Conservation (phyloP, 495 filamentous ascomycete genomes). For the Podospora australis region DNA sequence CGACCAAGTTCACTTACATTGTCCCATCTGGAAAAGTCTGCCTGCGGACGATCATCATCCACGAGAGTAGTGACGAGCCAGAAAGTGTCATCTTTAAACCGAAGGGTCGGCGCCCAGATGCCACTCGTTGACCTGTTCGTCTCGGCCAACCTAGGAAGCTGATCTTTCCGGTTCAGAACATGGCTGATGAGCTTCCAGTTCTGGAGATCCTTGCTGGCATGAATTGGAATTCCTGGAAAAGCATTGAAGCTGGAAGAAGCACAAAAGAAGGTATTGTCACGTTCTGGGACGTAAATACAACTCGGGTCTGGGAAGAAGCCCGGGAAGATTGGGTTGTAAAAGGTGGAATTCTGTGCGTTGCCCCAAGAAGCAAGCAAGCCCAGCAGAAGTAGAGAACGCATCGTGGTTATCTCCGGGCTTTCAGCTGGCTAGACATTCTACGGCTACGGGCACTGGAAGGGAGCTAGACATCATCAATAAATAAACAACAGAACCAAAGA, state of each 20-base stretch:
- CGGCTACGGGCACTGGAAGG: too few species aligned
- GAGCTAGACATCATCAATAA: neutral
- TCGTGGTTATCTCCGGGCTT: too few species aligned
- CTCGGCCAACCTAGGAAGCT: slow-evolving; percentile 36
- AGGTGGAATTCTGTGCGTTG: slow-evolving; percentile 25
- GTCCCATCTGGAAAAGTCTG: slow-evolving; percentile 35
- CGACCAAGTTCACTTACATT: slow-evolving; percentile 23
- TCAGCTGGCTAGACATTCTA: too few species aligned
- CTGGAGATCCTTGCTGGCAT: slow-evolving; percentile 45
- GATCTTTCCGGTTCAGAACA: slow-evolving; percentile 33
- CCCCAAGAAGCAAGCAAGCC: slow-evolving; percentile 7
- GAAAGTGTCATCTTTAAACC: slow-evolving; percentile 32
- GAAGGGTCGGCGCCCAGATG: slow-evolving; percentile 38
- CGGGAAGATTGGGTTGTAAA: slow-evolving; percentile 47
- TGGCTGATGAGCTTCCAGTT: slow-evolving; percentile 47
- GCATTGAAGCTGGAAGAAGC: slow-evolving; percentile 48
- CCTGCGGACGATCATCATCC: slow-evolving; percentile 30
- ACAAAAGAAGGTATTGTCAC: slow-evolving; percentile 47
- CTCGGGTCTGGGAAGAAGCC: slow-evolving; percentile 52
- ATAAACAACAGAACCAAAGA: neutral
- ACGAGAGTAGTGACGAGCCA: slow-evolving; percentile 40
- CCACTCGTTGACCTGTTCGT: slow-evolving; percentile 40
- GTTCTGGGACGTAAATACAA: slow-evolving; percentile 45
- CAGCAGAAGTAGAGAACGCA: slow-evolving; percentile 4
- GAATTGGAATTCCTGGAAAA: slow-evolving; percentile 49